Evolutionary conservation across 78 protist genomes (phyloP).

Genomic region (Emiliania huxleyi): DNA sequence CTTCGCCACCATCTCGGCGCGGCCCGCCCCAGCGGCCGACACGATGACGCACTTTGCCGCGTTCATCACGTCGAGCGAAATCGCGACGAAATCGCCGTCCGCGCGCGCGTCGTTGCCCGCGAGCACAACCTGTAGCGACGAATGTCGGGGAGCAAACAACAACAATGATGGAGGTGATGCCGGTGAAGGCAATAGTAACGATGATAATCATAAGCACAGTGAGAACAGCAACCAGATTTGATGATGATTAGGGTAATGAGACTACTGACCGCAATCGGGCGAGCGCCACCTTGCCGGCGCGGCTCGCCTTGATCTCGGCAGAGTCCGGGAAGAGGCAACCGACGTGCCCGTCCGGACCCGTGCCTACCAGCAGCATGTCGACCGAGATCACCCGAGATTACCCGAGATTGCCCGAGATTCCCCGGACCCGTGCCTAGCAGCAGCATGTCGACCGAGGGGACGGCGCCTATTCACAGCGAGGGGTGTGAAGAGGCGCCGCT

Average conservation of each 20-base stretch:
- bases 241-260: too few species aligned
- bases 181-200: too few species aligned
- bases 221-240: too few species aligned
- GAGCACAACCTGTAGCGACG: background rate
- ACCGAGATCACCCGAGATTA: background rate
- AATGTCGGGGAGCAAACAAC: background rate
- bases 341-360: background rate
- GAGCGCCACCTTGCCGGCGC: background rate
- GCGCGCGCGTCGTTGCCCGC: background rate
- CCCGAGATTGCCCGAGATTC: background rate
- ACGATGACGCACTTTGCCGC: background rate
- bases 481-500: too few species aligned
- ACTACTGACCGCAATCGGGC: too few species aligned
- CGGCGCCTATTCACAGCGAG: too few species aligned
- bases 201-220: too few species aligned
- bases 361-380: background rate
- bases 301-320: background rate
- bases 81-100: background rate
- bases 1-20: constrained; percentile 5
- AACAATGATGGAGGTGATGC: too few species aligned
- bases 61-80: background rate
- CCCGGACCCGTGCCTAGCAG: background rate
- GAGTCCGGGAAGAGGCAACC: background rate
- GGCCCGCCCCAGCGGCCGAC: background rate
- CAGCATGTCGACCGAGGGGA: background rate